Conservation (phyloP, 495 filamentous ascomycete genomes). For the Daldinia vernicosa region DNA sequence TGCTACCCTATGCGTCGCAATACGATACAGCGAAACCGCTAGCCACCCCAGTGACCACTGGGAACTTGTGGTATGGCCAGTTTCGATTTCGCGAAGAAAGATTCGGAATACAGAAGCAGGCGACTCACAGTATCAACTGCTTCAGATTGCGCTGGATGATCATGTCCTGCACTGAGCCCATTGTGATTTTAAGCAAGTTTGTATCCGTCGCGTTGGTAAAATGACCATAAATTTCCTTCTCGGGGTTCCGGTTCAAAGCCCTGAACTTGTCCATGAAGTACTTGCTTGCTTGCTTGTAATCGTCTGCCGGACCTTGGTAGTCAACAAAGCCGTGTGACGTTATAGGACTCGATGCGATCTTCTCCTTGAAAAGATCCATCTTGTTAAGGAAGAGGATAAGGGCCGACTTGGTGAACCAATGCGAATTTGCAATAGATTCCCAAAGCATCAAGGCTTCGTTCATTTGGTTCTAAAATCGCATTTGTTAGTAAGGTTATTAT, state of each 20-base stretch:
- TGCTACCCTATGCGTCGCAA: slow-evolving; percentile 27
- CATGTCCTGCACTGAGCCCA: slow-evolving; percentile 98
- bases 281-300: slow-evolving; percentile 70
- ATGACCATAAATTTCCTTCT: slow-evolving; percentile 92
- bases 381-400: slow-evolving; percentile 99
- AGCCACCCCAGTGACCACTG: slow-evolving; percentile 35
- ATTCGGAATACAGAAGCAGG: slow-evolving; percentile 38
- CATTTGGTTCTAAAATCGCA: slow-evolving; percentile 90
- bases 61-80: slow-evolving; percentile 38
- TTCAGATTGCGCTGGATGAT: slow-evolving; percentile 98
- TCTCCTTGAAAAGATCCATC: slow-evolving; percentile 96
- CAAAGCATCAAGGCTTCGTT: slow-evolving; percentile 98
- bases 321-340: slow-evolving; percentile 90
- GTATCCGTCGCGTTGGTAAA: slow-evolving; percentile 96
- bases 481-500: slow-evolving; percentile 29
- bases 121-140: slow-evolving; percentile 85
- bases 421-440: slow-evolving; percentile 95
- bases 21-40: slow-evolving; percentile 35
- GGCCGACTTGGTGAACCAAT: slow-evolving; percentile 96
- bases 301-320: slow-evolving; percentile 68
- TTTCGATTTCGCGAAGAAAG: slow-evolving; percentile 33
- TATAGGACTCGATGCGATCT: slow-evolving; percentile 82
- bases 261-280: slow-evolving; percentile 94
- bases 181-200: slow-evolving; percentile 94
- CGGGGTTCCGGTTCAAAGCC: slow-evolving; percentile 82